These are phyloP conservation scores for Tetrapisispora pingtungensis DNA, from an alignment of 805 yeast genomes.

Conservation along the genomic window DNA sequence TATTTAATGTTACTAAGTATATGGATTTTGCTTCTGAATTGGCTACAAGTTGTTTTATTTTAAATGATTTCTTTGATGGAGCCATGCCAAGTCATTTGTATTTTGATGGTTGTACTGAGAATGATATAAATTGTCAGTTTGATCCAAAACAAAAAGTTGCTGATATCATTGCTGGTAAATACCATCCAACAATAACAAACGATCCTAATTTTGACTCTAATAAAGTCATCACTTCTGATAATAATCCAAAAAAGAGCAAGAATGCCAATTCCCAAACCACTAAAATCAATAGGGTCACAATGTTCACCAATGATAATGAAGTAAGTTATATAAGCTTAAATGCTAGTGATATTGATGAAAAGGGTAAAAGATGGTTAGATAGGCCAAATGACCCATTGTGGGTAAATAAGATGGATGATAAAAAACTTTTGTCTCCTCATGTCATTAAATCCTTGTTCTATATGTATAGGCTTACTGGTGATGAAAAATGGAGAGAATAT, in stretches of 20 bases:
- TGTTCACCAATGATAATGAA: background rate
- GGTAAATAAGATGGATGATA: conserved; percentile 27
- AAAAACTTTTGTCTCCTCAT: conserved; percentile 47
- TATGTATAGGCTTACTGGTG: conserved; percentile 52
- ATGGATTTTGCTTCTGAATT: conserved; percentile 33
- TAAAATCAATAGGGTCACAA: background rate
- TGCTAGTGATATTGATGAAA: conserved; percentile 8
- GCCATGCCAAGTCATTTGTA: conserved; percentile 27
- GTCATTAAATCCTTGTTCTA: conserved; percentile 51
- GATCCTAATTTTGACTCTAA: background rate
- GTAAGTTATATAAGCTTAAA: background rate
- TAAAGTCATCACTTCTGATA: conserved; percentile 3
- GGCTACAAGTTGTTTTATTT: conserved; percentile 40
- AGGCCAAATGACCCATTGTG: conserved; percentile 28
- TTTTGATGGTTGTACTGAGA: conserved; percentile 10
- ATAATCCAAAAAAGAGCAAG: conserved; percentile 2
- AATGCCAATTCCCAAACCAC: background rate
- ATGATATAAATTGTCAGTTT: conserved; percentile 9
- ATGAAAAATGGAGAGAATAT: conserved; percentile 43
- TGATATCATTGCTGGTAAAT: conserved; percentile 15
- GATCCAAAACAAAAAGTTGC: conserved; percentile 13
- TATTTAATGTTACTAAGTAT: conserved; percentile 31
- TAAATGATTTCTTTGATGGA: conserved; percentile 32
- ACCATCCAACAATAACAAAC: conserved; percentile 1
- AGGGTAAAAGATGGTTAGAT: conserved; percentile 11